A percentile compares a stretch with the other conserved stretches of the same genome.
Evolutionary conservation across 2,329 filamentous ascomycete species (phyloP).

Genomic region (Arthrobotrys megalospora): DNA sequence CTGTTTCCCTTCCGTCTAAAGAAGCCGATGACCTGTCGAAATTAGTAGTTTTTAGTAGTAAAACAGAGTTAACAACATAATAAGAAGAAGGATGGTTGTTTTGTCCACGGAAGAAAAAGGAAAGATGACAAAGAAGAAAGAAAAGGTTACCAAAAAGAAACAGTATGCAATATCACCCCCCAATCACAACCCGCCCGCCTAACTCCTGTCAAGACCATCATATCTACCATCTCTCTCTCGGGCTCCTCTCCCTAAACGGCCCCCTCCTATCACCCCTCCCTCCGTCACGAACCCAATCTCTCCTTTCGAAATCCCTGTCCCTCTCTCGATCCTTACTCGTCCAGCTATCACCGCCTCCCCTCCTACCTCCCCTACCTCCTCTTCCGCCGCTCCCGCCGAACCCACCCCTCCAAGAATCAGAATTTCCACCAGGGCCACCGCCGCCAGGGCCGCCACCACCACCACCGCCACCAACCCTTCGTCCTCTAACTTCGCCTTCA

Average conservation of each 20-base stretch:
- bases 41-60: neutral
- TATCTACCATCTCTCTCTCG: slow-evolving; percentile 44
- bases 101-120: neutral
- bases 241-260: slow-evolving; percentile 48
- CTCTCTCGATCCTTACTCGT: slow-evolving; percentile 50
- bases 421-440: slow-evolving; percentile 21
- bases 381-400: slow-evolving; percentile 29
- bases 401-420: slow-evolving; percentile 50
- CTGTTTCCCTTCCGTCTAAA: neutral
- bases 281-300: slow-evolving; percentile 59
- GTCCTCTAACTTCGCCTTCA: slow-evolving; percentile 54
- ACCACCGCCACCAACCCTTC: slow-evolving; percentile 30
- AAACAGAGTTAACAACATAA: no score
- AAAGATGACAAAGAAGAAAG: neutral
- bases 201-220: neutral
- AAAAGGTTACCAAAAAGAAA: slow-evolving; percentile 5
- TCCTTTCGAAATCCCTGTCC: slow-evolving; percentile 54
- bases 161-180: neutral
- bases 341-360: slow-evolving; percentile 54
- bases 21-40: slow-evolving; percentile 10
- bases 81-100: neutral
- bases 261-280: slow-evolving; percentile 50
- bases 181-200: no score
- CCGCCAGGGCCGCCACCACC: neutral
- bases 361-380: slow-evolving; percentile 38